Conservation (phyloP, 192 early-diverging fungal species). For the Coemansia sp. region DNA sequence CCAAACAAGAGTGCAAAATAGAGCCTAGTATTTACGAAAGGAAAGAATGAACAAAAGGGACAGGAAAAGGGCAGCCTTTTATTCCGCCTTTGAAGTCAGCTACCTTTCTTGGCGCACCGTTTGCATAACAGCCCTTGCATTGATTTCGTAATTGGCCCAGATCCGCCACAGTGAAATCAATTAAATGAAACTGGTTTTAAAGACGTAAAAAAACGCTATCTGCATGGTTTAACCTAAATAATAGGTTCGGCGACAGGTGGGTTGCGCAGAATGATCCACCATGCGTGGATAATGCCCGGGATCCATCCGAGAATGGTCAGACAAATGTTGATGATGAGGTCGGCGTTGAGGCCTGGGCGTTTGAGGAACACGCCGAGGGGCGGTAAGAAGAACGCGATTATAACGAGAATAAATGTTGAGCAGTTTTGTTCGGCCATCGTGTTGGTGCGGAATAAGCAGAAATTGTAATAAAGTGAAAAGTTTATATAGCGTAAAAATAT, state of each 20-base stretch:
- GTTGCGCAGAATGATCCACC: constrained; percentile 57
- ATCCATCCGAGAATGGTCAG: constrained; percentile 69
- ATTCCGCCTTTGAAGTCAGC: not conserved
- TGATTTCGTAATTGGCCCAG: constrained; percentile 7
- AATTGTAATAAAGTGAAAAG: no score
- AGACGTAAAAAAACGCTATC: no score
- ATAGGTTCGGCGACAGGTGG: no score
- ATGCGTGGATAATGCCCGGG: constrained; percentile 68
- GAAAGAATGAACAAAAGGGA: not conserved
- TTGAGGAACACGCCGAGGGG: constrained; percentile 67
- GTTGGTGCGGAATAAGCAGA: no score
- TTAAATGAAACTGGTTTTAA: not conserved
- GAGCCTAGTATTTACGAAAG: not conserved
- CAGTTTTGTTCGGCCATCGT: no score
- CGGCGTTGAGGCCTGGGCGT: constrained; percentile 52
- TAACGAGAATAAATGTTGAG: constrained; percentile 14
- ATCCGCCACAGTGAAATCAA: not conserved
- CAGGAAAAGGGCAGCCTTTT: not conserved
- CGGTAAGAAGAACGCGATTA: constrained; percentile 58
- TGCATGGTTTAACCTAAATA: no score
- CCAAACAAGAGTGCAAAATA: not conserved
- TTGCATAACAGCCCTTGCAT: constrained; percentile 4
- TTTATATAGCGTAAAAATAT: no score
- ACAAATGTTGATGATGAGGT: constrained; percentile 67
- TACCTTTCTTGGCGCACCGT: not conserved